A percentile compares a stretch with the other conserved stretches of the same genome.
phyloP scores from a whole-genome alignment of 2,329 filamentous ascomycete genomes.

The Emergomyces pasteurianus region DNA sequence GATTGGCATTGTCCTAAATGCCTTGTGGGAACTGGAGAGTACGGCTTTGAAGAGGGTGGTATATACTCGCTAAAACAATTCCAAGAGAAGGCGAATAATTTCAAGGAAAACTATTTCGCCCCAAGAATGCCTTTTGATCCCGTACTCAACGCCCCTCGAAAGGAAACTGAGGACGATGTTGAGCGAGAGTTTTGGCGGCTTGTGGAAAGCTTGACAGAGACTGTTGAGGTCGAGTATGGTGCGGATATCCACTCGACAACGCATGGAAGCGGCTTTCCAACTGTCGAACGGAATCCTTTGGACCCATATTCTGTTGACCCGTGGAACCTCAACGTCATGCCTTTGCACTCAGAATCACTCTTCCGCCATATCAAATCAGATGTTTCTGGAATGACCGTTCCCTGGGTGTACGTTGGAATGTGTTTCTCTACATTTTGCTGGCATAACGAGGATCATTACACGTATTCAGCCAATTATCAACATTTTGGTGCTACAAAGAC shows the following conservation, averaged over 20 bases:
- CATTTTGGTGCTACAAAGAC: conserved; percentile 98
- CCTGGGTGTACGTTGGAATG: conserved; percentile 99
- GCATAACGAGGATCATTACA: conserved; percentile 98
- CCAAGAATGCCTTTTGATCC: conserved; percentile 82
- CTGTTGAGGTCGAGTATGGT: conserved; percentile 94
- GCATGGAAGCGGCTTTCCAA: conserved; percentile 93
- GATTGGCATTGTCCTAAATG: conserved; percentile 97
- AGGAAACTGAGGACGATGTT: conserved; percentile 87
- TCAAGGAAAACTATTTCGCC: conserved; percentile 89
- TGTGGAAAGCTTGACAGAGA: conserved; percentile 86
- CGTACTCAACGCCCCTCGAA: conserved; percentile 64
- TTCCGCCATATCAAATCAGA: conserved; percentile 98
- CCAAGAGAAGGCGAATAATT: conserved; percentile 87
- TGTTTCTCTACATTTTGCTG: conserved; percentile 99
- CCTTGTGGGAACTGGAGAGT: conserved; percentile 89
- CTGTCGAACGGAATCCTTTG: conserved; percentile 76
- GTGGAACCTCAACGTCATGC: conserved; percentile 92
- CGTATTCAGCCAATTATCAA: conserved; percentile 96
- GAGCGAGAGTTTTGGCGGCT: conserved; percentile 95
- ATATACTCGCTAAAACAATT: conserved; percentile 93
- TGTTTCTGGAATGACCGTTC: conserved; percentile 97
- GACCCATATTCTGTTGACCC: conserved; percentile 80
- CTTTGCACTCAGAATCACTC: conserved; percentile 78
- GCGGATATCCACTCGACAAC: conserved; percentile 97
- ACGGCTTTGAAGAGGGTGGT: conserved; percentile 93